These are phyloP conservation scores for Cutaneotrichosporon dermatis DNA, from an alignment of 1,284 basidiomycete species.

Conservation along the genomic window DNA sequence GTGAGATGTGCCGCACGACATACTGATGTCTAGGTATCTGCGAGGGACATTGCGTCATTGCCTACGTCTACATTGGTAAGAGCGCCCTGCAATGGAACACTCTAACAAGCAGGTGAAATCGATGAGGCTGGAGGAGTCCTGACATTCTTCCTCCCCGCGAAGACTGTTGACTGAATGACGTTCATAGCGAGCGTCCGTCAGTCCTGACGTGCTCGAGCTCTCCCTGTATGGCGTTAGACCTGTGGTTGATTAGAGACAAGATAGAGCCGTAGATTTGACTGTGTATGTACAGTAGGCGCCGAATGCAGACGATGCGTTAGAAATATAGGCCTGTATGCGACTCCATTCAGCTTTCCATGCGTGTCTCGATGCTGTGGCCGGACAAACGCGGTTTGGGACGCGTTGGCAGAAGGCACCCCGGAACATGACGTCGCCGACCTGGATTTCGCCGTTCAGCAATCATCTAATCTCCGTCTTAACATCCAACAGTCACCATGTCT, in stretches of 20 bases:
- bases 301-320: too few relatives aligned
- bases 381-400: too few relatives aligned
- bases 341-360: too few relatives aligned
- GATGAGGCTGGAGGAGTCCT: slow-evolving; percentile 77
- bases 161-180: slow-evolving; percentile 16
- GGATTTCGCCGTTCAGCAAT: background rate
- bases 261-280: too few relatives aligned
- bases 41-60: slow-evolving; percentile 75
- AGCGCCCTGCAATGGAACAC: background rate
- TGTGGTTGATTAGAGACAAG: too few relatives aligned
- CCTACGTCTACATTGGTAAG: slow-evolving; percentile 77
- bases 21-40: slow-evolving; percentile 63
- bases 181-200: background rate
- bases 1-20: slow-evolving; percentile 23
- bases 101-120: slow-evolving; percentile 55
- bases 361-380: too few relatives aligned
- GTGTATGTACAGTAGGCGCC: too few relatives aligned
- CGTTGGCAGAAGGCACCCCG: too few relatives aligned
- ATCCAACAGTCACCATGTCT: background rate
- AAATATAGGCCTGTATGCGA: too few relatives aligned
- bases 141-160: slow-evolving; percentile 76
- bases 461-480: background rate
- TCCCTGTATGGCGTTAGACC: too few relatives aligned
- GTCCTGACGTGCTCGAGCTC: background rate
- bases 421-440: background rate